Conservation (phyloP, 768 basidiomycete genomes). For the Suillus luteus region DNA sequence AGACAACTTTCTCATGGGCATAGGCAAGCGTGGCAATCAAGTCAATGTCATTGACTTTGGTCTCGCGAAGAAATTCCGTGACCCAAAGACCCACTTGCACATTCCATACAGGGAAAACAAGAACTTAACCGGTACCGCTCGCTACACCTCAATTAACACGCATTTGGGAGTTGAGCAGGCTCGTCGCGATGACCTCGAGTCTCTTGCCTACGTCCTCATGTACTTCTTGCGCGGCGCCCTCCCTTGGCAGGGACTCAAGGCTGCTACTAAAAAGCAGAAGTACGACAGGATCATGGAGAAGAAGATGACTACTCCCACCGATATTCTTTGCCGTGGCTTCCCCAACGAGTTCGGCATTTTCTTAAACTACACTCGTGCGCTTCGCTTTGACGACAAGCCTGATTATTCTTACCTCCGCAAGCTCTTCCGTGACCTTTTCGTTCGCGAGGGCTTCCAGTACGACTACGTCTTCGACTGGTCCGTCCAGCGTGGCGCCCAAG, state of each 20-base stretch:
- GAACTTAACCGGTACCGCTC: constrained; percentile 98
- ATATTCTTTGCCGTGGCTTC: constrained; percentile 98
- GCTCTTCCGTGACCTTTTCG: constrained; percentile 97
- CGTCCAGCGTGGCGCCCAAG: constrained; percentile 74
- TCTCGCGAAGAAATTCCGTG: constrained; percentile 99
- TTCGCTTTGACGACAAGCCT: constrained; percentile 99
- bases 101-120: constrained; percentile 99
- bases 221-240: constrained; percentile 99
- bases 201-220: constrained; percentile 98
- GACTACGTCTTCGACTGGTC: constrained; percentile 99
- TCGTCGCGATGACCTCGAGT: constrained; percentile 96
- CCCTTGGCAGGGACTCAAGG: constrained; percentile 99
- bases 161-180: constrained; percentile 98
- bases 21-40: constrained; percentile 99
- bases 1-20: constrained; percentile 99
- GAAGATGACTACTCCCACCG: constrained; percentile 99
- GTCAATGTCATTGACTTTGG: constrained; percentile 99
- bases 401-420: constrained; percentile 99
- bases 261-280: constrained; percentile 99
- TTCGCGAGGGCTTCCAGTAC: constrained; percentile 97
- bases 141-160: constrained; percentile 99
- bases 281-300: constrained; percentile 99
- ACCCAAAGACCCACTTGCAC: constrained; percentile 99
- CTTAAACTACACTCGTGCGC: constrained; percentile 97
- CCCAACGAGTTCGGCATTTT: constrained; percentile 99